phyloP scores from a whole-genome alignment of 306 rosid genomes.

The Prunus armeniaca region DNA sequence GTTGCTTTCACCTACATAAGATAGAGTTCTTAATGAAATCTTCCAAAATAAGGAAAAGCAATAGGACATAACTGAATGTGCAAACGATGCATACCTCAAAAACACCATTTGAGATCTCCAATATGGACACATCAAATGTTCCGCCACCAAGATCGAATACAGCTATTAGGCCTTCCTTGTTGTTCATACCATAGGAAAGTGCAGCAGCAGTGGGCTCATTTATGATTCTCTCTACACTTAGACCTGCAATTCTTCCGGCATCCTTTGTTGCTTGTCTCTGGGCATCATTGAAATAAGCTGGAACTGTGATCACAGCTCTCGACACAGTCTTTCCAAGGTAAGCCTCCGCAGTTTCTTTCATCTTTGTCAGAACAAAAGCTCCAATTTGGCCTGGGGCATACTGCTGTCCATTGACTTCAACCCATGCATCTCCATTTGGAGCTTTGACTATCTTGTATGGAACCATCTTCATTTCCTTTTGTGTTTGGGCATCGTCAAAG shows the following conservation, averaged over 20 bases:
- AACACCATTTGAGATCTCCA: slow-evolving; percentile 91
- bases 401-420: slow-evolving; percentile 79
- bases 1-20: slow-evolving; percentile 78
- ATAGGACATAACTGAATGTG: neutral
- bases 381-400: slow-evolving; percentile 92
- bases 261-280: slow-evolving; percentile 91
- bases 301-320: slow-evolving; percentile 83
- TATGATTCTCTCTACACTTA: slow-evolving; percentile 84
- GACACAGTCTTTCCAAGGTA: slow-evolving; percentile 79
- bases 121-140: slow-evolving; percentile 91
- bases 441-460: slow-evolving; percentile 85
- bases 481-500: slow-evolving; percentile 81
- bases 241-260: slow-evolving; percentile 92
- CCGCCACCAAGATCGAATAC: slow-evolving; percentile 97
- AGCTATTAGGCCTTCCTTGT: slow-evolving; percentile 88
- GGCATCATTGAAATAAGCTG: slow-evolving; percentile 86
- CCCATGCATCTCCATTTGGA: slow-evolving; percentile 97
- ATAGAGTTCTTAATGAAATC: slow-evolving; percentile 5
- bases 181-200: slow-evolving; percentile 93
- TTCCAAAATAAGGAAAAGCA: neutral
- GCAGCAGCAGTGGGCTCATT: slow-evolving; percentile 98
- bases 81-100: slow-evolving; percentile 57
- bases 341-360: slow-evolving; percentile 94
- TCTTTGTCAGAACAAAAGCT: slow-evolving; percentile 75
- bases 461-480: slow-evolving; percentile 95